Evolutionary conservation across 371 early-diverging fungal species (phyloP).

Genomic region (Mucor saturninus): DNA sequence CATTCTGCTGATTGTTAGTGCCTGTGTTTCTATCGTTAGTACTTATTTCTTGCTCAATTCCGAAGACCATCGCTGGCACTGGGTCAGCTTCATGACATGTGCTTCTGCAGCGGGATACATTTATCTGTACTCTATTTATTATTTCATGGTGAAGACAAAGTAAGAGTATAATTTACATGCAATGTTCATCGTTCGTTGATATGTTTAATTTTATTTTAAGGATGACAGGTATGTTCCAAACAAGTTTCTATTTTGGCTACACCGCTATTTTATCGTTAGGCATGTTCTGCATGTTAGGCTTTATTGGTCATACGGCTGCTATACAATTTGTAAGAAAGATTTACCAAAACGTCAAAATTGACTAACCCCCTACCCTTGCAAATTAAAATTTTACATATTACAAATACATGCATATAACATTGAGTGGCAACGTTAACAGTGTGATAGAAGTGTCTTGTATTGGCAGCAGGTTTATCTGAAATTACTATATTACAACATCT

Average conservation of each 20-base stretch:
- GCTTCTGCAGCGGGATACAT: constrained; percentile 81
- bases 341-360: constrained; percentile 78
- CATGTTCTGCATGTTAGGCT: constrained; percentile 72
- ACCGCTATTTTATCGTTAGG: constrained; percentile 70
- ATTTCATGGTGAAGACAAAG: constrained; percentile 76
- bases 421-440: no score
- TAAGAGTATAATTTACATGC: constrained; percentile 31
- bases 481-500: no score
- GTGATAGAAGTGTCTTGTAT: no score
- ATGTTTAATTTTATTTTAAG: constrained; percentile 41
- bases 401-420: background rate
- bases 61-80: constrained; percentile 90
- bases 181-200: background rate
- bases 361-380: constrained; percentile 34
- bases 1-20: constrained; percentile 74
- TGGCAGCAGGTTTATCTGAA: no score
- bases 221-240: constrained; percentile 85
- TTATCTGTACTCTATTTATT: constrained; percentile 82
- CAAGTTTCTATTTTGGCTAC: constrained; percentile 84
- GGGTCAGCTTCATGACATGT: constrained; percentile 80
- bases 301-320: constrained; percentile 69
- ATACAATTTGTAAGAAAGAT: constrained; percentile 72
- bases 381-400: constrained; percentile 3
- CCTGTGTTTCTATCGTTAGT: constrained; percentile 79
- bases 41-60: constrained; percentile 83